Conservation (phyloP, 257 asterid species). For the Lantana camara region DNA sequence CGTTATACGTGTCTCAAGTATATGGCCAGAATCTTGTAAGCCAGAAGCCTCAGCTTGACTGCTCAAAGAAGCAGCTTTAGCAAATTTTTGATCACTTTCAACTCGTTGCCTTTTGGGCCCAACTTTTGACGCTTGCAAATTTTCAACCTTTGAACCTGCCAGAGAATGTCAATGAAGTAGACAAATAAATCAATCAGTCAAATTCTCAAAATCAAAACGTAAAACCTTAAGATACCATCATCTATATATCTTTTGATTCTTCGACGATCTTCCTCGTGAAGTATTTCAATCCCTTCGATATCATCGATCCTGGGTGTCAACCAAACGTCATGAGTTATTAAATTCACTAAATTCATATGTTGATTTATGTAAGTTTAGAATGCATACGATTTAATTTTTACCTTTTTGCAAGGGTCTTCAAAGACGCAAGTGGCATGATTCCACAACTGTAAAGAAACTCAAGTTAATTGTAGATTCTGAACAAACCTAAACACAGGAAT, state of each 20-base stretch:
- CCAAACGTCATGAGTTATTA: background rate
- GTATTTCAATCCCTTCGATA: conserved; percentile 84
- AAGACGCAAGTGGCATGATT: conserved; percentile 84
- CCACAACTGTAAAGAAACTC: conserved; percentile 76
- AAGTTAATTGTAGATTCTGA: conserved; percentile 36
- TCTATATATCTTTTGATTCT: conserved; percentile 69
- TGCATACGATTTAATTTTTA: conserved; percentile 76
- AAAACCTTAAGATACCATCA: conserved; percentile 55
- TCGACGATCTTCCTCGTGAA: conserved; percentile 96
- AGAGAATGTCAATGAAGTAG: conserved; percentile 20
- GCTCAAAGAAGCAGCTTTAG: conserved; percentile 61
- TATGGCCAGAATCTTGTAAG: conserved; percentile 92
- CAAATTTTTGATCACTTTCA: conserved; percentile 61
- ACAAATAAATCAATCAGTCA: conserved; percentile 22
- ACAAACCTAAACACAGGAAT: conserved; percentile 20
- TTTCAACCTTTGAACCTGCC: conserved; percentile 45
- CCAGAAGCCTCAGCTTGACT: conserved; percentile 90
- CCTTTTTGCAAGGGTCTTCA: conserved; percentile 60
- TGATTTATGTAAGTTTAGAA: conserved; percentile 8
- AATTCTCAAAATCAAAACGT: conserved; percentile 21
- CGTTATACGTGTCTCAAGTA: conserved; percentile 91
- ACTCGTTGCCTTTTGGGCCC: conserved; percentile 71
- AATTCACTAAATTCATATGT: too few species aligned
- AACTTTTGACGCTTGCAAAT: conserved; percentile 47
- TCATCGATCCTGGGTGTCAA: conserved; percentile 60